Conservation (phyloP, 768 basidiomycete genomes). For the Lactarius trivialis region DNA sequence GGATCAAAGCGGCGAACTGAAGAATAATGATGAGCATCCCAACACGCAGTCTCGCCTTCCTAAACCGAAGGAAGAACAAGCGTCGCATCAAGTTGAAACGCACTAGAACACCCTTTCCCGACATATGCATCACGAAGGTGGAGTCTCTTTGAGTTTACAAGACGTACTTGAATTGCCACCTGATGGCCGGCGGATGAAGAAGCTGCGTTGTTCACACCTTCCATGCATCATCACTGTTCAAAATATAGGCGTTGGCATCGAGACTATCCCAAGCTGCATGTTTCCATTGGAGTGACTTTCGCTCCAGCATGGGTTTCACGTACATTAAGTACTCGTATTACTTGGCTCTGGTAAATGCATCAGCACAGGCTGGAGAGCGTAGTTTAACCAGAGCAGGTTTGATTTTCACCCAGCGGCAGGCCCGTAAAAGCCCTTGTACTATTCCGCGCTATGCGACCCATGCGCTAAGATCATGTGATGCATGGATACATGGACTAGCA, state of each 20-base stretch:
- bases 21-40: no score
- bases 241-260: neutral
- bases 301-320: neutral
- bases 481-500: neutral
- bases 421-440: no score
- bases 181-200: neutral
- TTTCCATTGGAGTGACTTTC: no score
- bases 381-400: no score
- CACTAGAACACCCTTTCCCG: neutral
- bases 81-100: neutral
- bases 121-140: neutral
- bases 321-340: neutral
- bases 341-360: neutral
- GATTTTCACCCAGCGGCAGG: no score
- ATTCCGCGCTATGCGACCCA: no score
- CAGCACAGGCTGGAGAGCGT: no score
- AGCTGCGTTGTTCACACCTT: neutral
- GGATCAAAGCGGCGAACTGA: neutral
- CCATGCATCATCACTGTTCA: neutral
- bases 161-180: neutral
- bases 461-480: neutral
- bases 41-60: neutral
- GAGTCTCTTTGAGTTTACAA: neutral
- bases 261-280: neutral
- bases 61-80: neutral